phyloP scores from a whole-genome alignment of 2,329 filamentous ascomycete species.

The Fusarium phyllophilum region DNA sequence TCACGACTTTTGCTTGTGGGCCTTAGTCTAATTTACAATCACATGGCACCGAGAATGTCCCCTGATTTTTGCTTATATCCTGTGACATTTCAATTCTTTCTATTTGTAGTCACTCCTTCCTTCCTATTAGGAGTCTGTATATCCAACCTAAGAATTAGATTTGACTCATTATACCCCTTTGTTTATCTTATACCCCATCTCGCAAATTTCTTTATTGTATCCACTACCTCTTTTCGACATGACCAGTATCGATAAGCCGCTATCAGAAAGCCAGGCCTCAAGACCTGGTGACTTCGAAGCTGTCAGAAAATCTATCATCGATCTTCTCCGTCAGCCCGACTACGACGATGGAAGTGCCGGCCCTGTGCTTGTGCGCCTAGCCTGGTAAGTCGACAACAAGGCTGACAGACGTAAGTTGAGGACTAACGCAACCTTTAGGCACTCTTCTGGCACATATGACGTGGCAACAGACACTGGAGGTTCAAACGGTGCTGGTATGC shows the following conservation, averaged over 20 bases:
- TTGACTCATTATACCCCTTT: too few relatives aligned
- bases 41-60: not conserved
- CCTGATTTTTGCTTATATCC: not conserved
- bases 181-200: accelerated
- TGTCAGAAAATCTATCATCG: not conserved
- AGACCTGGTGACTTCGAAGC: not conserved
- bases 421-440: not conserved
- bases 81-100: not conserved
- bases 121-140: too few relatives aligned
- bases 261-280: not conserved
- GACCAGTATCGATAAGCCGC: not conserved
- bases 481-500: conserved; percentile 9
- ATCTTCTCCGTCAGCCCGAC: not conserved
- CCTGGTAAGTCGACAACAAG: not conserved
- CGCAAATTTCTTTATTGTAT: not conserved
- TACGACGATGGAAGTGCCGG: conserved; percentile 11
- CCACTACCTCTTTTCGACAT: not conserved
- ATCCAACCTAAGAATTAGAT: accelerated
- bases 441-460: conserved; percentile 13
- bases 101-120: not conserved
- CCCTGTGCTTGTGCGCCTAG: conserved; percentile 7
- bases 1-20: not conserved
- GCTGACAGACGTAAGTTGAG: accelerated
- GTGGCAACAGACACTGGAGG: not conserved
- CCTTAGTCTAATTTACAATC: not conserved